These are phyloP conservation scores for Nicotiana undulata DNA, from an alignment of 257 asterid species.

Conservation along the genomic window DNA sequence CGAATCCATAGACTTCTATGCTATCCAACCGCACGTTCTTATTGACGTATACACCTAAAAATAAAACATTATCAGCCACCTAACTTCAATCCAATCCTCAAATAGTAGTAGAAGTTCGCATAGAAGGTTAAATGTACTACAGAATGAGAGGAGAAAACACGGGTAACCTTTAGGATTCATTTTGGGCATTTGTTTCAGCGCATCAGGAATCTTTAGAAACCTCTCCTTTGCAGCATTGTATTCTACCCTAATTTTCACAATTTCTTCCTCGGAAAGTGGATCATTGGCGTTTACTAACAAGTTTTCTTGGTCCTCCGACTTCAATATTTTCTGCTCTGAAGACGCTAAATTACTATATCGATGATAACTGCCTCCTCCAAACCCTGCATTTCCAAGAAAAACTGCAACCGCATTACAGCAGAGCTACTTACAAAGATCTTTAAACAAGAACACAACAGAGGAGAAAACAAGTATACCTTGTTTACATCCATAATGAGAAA, in stretches of 20 bases:
- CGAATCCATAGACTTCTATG: slow-evolving; percentile 87
- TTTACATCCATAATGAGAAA: slow-evolving; percentile 25
- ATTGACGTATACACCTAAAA: slow-evolving; percentile 77
- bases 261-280: slow-evolving; percentile 36
- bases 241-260: slow-evolving; percentile 49
- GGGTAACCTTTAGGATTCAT: slow-evolving; percentile 73
- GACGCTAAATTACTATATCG: slow-evolving; percentile 30
- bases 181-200: slow-evolving; percentile 63
- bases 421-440: neutral
- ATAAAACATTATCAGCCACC: slow-evolving; percentile 13
- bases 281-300: slow-evolving; percentile 11
- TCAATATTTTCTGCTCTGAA: slow-evolving; percentile 29
- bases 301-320: slow-evolving; percentile 36
- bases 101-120: neutral
- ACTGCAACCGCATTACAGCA: neutral
- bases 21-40: slow-evolving; percentile 86
- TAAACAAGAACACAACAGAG: neutral
- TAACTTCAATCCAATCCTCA: neutral
- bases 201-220: slow-evolving; percentile 64
- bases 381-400: slow-evolving; percentile 6
- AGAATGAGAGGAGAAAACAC: neutral
- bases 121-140: neutral
- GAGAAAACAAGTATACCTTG: slow-evolving; percentile 34
- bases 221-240: slow-evolving; percentile 58
- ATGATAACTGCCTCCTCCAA: slow-evolving; percentile 19